Evolutionary conservation across 345 rosid genomes (phyloP).

Genomic region (Dipteronia dyeriana): DNA sequence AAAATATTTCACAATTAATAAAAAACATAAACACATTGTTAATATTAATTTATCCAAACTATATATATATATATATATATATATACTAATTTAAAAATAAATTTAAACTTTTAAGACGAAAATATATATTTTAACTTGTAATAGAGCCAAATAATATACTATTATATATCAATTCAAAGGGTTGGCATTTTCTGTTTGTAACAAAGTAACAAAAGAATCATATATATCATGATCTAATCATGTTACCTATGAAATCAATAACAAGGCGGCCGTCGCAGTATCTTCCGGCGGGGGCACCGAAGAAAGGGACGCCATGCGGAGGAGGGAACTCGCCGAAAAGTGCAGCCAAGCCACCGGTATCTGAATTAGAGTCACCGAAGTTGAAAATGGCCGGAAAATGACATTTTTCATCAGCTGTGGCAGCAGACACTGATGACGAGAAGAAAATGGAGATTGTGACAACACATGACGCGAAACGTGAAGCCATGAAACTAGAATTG

Average conservation of each 20-base stretch:
- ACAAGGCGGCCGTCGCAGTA: constrained; percentile 85
- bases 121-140: not conserved
- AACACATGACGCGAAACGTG: not conserved
- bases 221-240: no score
- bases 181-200: not conserved
- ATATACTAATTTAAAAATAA: no score
- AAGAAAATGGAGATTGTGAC: constrained; percentile 7
- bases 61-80: no score
- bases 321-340: constrained; percentile 74
- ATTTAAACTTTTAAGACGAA: no score
- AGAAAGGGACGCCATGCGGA: constrained; percentile 69
- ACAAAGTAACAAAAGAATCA: not conserved
- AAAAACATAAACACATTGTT: not conserved
- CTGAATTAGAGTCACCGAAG: constrained; percentile 96
- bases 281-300: constrained; percentile 76
- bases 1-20: not conserved
- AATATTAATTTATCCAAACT: not conserved
- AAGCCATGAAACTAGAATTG: constrained; percentile 19
- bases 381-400: constrained; percentile 82
- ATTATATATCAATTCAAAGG: not conserved
- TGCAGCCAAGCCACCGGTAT: constrained; percentile 89
- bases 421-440: constrained; percentile 1
- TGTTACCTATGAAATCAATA: constrained; percentile 75
- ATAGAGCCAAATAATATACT: not conserved
- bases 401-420: constrained; percentile 22